A percentile compares a stretch with the other conserved stretches of the same genome.
Conservation (phyloP, 768 basidiomycete species). For the Candolleomyces eurysporus region DNA sequence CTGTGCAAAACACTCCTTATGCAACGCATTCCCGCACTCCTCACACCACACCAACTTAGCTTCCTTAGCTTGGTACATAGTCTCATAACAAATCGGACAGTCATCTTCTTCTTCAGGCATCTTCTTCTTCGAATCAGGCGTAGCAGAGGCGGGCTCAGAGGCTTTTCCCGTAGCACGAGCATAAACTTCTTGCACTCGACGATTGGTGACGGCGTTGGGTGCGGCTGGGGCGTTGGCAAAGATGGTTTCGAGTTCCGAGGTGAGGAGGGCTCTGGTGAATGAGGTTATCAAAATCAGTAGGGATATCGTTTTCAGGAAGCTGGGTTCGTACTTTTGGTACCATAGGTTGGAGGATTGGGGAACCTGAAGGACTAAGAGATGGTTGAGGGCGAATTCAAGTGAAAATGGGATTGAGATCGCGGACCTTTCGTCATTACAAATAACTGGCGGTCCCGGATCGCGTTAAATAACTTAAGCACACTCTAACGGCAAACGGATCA, state of each 20-base stretch:
- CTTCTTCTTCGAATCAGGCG: slow-evolving; percentile 34
- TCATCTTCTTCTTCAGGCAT: slow-evolving; percentile 65
- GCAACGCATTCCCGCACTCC: slow-evolving; percentile 67
- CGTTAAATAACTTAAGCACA: not conserved
- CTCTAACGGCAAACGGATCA: not conserved
- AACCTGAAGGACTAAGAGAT: slow-evolving; percentile 55
- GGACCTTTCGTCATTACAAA: slow-evolving; percentile 61
- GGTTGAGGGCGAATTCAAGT: not conserved
- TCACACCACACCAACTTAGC: slow-evolving; percentile 57
- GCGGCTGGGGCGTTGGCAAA: slow-evolving; percentile 67
- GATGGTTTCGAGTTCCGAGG: slow-evolving; percentile 61
- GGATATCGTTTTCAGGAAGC: not conserved
- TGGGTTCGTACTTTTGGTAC: slow-evolving; percentile 65
- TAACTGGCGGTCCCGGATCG: slow-evolving; percentile 35
- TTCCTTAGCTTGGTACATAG: slow-evolving; percentile 52
- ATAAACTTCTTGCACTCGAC: slow-evolving; percentile 58
- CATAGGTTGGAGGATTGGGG: slow-evolving; percentile 50
- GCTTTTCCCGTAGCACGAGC: slow-evolving; percentile 54
- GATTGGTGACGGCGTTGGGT: slow-evolving; percentile 57
- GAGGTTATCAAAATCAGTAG: not conserved
- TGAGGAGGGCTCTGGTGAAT: slow-evolving; percentile 56
- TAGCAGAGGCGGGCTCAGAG: slow-evolving; percentile 14
- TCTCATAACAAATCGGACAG: slow-evolving; percentile 79
- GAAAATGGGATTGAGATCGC: not conserved
- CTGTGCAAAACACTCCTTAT: slow-evolving; percentile 71